Conservation (phyloP, 306 rosid species). For the Prunus kanzakura region DNA sequence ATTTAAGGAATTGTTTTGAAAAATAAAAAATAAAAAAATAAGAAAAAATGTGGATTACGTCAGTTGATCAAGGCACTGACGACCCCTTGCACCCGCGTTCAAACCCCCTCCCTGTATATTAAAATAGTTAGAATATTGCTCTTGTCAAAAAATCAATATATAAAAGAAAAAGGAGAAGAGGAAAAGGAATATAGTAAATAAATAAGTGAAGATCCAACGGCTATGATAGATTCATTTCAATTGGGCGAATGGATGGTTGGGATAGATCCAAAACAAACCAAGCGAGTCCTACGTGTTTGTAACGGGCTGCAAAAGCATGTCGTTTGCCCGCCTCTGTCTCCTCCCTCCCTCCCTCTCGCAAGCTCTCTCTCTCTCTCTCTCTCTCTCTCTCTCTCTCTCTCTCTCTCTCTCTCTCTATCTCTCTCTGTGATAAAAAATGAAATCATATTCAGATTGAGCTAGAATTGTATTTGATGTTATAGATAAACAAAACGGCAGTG, state of each 20-base stretch:
- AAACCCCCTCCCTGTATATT: accelerated
- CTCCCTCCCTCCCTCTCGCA: neutral
- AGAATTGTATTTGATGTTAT: no score
- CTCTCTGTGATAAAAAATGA: neutral
- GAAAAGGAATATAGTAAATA: neutral
- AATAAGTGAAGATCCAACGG: neutral
- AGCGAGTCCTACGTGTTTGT: slow-evolving; percentile 30
- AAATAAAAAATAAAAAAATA: no score
- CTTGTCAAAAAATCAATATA: no score
- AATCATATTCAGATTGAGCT: neutral
- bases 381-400: neutral
- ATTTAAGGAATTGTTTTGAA: no score
- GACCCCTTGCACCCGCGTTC: no score
- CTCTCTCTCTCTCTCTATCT: no score
- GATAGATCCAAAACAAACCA: slow-evolving; percentile 8
- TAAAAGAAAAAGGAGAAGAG: no score
- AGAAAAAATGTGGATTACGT: no score
- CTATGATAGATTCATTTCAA: neutral
- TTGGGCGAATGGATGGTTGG: neutral
- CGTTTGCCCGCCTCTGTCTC: neutral
- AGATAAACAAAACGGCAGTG: neutral
- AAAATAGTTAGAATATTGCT: no score
- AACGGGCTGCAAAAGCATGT: neutral
- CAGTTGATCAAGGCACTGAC: no score
- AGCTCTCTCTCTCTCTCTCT: slow-evolving; percentile 5